Percentiles rank a stretch among this genome's conserved stretches.
These are phyloP conservation scores for Solanum piurae DNA, from an alignment of 257 asterid species.

Conservation along the genomic window DNA sequence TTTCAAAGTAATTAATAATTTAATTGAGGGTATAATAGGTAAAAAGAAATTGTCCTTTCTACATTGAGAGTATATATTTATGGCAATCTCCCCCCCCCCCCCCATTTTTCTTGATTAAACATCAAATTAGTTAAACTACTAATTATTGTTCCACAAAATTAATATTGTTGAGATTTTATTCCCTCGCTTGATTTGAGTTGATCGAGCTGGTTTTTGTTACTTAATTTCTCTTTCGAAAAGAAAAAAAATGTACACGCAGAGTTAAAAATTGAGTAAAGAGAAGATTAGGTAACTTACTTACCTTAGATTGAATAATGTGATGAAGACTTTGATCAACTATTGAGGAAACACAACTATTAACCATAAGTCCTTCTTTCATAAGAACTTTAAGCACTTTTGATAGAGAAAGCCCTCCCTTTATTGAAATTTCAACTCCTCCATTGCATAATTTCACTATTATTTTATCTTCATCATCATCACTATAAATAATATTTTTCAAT, in stretches of 20 bases:
- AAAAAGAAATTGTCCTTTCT: too few species aligned
- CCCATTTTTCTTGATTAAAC: neutral
- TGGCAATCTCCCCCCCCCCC: too few species aligned
- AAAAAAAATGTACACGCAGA: neutral
- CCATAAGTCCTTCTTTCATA: conserved; percentile 9
- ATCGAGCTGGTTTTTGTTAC: neutral
- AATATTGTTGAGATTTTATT: neutral
- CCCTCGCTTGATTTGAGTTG: neutral
- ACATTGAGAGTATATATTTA: too few species aligned
- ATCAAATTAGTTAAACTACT: neutral
- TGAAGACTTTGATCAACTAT: neutral
- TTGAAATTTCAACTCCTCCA: neutral
- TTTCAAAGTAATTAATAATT: too few species aligned
- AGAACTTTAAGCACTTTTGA: conserved; percentile 5
- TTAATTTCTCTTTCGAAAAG: neutral
- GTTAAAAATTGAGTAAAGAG: neutral
- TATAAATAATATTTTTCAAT: neutral
- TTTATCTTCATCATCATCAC: neutral
- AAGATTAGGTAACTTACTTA: neutral
- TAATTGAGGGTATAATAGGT: too few species aligned
- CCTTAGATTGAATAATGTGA: conserved; percentile 12
- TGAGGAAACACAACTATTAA: conserved; percentile 5
- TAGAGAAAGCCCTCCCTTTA: neutral
- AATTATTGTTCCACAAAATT: too few species aligned
- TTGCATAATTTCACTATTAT: neutral